Percentiles rank a stretch among this genome's conserved stretches.
These are phyloP conservation scores for Cutaneotrichosporon cavernicola DNA, from an alignment of 1,284 basidiomycete genomes.

Conservation along the genomic window DNA sequence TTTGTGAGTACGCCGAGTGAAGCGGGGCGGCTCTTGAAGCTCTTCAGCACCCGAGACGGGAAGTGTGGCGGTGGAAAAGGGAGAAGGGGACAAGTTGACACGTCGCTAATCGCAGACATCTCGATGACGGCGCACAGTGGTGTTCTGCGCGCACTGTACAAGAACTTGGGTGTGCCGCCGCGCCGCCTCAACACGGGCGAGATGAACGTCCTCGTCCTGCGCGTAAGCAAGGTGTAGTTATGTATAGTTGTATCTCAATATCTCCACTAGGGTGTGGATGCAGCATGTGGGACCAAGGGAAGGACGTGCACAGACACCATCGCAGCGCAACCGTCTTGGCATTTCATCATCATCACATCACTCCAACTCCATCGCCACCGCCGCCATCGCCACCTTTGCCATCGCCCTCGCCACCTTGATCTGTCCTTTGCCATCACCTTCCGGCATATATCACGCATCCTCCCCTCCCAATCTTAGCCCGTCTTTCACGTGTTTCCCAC, in stretches of 20 bases:
- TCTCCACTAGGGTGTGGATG: background rate
- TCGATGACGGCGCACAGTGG: slow-evolving; percentile 41
- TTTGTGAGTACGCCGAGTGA: slow-evolving; percentile 26
- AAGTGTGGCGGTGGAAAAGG: too few species aligned
- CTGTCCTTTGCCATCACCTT: background rate
- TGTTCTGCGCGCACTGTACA: slow-evolving; percentile 34
- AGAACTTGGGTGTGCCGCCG: slow-evolving; percentile 31
- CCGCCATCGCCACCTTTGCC: background rate
- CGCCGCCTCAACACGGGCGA: slow-evolving; percentile 33
- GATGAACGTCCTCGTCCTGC: slow-evolving; percentile 44
- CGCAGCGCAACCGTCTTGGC: background rate
- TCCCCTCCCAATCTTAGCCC: background rate
- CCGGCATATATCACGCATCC: background rate
- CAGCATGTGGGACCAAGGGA: background rate
- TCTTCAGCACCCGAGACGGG: too few species aligned
- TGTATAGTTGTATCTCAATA: too few species aligned
- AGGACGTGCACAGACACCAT: background rate
- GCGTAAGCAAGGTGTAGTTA: slow-evolving; percentile 18
- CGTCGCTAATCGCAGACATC: slow-evolving; percentile 15
- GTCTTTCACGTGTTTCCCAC: background rate
- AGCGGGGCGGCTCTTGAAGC: background rate
- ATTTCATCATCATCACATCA: background rate
- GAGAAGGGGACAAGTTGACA: too few species aligned
- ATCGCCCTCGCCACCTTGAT: too few species aligned
- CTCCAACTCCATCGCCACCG: background rate